A percentile compares a stretch with the other conserved stretches of the same genome.
These are phyloP conservation scores for Solanum tarijense DNA, from an alignment of 257 asterid genomes.

Conservation along the genomic window DNA sequence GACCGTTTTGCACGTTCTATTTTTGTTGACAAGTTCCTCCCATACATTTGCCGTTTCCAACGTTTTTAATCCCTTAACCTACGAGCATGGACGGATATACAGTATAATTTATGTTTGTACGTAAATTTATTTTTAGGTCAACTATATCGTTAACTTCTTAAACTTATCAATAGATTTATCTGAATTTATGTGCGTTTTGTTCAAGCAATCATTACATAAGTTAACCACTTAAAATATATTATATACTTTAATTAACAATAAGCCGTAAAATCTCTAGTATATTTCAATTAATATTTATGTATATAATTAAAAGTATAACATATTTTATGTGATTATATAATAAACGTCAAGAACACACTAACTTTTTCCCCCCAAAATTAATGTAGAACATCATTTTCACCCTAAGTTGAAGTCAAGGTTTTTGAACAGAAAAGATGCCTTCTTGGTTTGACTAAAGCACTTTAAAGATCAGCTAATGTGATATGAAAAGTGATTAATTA, in stretches of 20 bases:
- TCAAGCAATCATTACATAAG: no score
- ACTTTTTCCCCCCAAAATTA: neutral
- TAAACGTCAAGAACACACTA: neutral
- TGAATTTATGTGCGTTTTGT: no score
- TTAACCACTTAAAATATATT: no score
- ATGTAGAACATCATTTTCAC: neutral
- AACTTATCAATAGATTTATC: no score
- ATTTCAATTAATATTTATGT: no score
- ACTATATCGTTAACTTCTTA: neutral
- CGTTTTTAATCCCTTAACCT: neutral
- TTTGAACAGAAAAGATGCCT: neutral
- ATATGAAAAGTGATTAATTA: neutral
- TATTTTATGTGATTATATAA: no score
- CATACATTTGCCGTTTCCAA: neutral
- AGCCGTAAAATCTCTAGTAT: accelerated
- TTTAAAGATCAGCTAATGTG: neutral
- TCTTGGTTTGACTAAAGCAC: neutral
- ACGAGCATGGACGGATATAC: neutral
- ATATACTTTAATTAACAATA: no score
- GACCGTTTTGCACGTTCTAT: no score
- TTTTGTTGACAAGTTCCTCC: no score
- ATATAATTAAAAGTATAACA: no score
- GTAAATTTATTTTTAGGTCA: no score
- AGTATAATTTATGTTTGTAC: no score
- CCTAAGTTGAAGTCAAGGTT: neutral